phyloP scores from a whole-genome alignment of 1,139 yeast species.

The Suhomyces wounanorum region DNA sequence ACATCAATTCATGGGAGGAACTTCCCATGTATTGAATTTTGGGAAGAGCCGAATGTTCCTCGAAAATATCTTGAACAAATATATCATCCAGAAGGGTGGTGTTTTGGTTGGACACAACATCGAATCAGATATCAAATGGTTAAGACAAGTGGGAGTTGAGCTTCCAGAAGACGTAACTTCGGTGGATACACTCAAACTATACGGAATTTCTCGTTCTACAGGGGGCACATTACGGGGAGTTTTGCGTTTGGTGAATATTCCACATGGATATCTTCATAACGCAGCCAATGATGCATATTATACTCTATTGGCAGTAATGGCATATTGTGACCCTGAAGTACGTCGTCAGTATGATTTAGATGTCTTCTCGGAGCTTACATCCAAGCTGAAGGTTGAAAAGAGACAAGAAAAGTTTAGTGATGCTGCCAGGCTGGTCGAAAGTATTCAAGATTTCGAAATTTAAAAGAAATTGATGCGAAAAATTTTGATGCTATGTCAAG shows the following conservation, averaged over 20 bases:
- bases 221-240: conserved; percentile 26
- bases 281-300: conserved; percentile 33
- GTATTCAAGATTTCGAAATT: not conserved
- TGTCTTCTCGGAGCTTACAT: conserved; percentile 9
- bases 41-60: conserved; percentile 16
- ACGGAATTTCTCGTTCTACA: conserved; percentile 17
- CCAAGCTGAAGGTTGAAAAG: conserved; percentile 15
- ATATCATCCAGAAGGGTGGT: conserved; percentile 18
- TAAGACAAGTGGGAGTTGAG: conserved; percentile 20
- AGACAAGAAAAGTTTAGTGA: conserved; percentile 17
- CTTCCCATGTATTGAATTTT: conserved; percentile 18
- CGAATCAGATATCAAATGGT: conserved; percentile 26
- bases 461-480: not conserved
- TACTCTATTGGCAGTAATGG: conserved; percentile 28
- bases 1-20: conserved; percentile 22
- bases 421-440: conserved; percentile 9
- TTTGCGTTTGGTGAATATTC: conserved; percentile 22
- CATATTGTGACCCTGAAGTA: conserved; percentile 25
- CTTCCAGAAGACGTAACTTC: conserved; percentile 14
- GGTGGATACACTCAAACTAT: conserved; percentile 24
- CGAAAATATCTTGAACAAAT: conserved; percentile 16
- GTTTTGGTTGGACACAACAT: conserved; percentile 28
- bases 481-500: too few relatives aligned
- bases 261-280: conserved; percentile 28
- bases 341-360: conserved; percentile 20